Evolutionary conservation across 1,139 yeast species (phyloP), one percentile per base, ranked within the genome.

Genomic region (Yamadazyma atmosphaerica): DNA sequence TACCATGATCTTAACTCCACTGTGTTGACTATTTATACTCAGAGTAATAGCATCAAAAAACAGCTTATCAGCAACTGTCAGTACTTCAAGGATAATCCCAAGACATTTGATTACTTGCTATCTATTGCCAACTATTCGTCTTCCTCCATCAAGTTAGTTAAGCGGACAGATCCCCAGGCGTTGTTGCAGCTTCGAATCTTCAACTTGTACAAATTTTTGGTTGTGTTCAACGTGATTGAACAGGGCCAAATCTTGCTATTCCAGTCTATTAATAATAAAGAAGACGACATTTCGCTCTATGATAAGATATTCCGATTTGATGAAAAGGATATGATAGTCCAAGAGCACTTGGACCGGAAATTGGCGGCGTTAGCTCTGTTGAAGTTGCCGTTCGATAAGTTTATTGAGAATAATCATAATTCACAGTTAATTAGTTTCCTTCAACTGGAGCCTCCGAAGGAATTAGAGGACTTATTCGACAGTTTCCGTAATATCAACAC

Each of bases 81-180:
- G 5, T 52, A 54, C 36, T 68, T 71, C 48, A 56, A 52, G 35
- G 45, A 45, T 4, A 50, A 67, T 21, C 68, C 72, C 2, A 54
- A 56, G 33, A 46, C 53, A 4, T 71, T 62, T 44, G 77, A 71
- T 47, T 71, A 71, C 47, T 49, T 71, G 32, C 51, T 69, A 39
- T 76, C 76, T 23, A 70, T 71, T n/a, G 69, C 75, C 27, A 68
- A 66, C 48, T 70, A 68, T 47, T 62, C 68, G 30, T 47, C 67
- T 2, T 58, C 68, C 1, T 61, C 73, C n/a, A 61, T 68, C 23
- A 68, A 68, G 47, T 51, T 70, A 25, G 60, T 63, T 23, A 66
- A 63, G 42, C 52, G 77, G 31, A 47, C 63, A 13, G 77, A 71
- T 44, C 51, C 56, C 6, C 58, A 59, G 23, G 76, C 77, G 6